Evolutionary conservation across 345 rosid species (phyloP), one percentile per base, ranked within the genome.

Genomic region (Citrus mangshanensis): DNA sequence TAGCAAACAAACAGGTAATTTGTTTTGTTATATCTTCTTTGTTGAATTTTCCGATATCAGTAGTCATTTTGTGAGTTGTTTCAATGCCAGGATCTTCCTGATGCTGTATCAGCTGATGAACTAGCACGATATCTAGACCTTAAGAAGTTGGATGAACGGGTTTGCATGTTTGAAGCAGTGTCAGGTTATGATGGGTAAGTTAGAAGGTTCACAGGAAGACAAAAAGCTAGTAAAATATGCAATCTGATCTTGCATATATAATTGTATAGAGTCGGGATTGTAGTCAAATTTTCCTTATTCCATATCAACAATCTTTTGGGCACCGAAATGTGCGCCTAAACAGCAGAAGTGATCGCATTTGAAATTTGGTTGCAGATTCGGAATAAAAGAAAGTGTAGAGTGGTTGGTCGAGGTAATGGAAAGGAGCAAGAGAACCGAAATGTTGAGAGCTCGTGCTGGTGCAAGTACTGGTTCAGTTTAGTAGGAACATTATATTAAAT

Each of bases 331-430:
- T n/a, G 9, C 34, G 4, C 25, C 42, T 32, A 65, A 65, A 19
- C 24, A 21, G 61, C 7, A 63, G 38, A 30, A 21, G n/a, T 35
- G 37, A 35, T 75, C 60, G 4, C 18, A 25, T 10, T 40, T 69
- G 62, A 73, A 21, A 59, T 60, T 72, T 73, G 18, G 67, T 80
- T 78, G 88, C 92, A 95, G 98, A 83, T 78, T 86, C 82, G 98
- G 98, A 68, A 93, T 95, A 51, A 97, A 92, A 82, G 97, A 87
- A 81, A 85, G 98, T 70, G 87, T 93, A 27, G 98, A 93, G 77
- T 93, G 99, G 98, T 88, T 97, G 37, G 90, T 93, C 18, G 93
- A 88, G 49, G 98, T 91, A 80, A 97, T 97, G 98, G 97, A 92
- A 83, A 90, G 93, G 86, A 94, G 98, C 95, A 97, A 92, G 89